phyloP scores from a whole-genome alignment of 495 filamentous ascomycete species.

The Penicillium lividum region DNA sequence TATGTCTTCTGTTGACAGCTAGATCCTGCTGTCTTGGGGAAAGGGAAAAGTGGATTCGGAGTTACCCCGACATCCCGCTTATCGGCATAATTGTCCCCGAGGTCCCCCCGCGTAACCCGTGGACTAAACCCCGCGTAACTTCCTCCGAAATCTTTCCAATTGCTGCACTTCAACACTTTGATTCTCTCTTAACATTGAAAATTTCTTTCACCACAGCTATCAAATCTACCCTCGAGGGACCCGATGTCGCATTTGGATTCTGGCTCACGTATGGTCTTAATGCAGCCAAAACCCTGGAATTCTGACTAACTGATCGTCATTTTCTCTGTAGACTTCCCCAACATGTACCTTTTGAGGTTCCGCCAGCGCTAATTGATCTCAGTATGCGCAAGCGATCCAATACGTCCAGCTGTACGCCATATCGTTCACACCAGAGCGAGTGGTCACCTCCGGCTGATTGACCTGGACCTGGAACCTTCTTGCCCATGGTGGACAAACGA shows the following conservation, averaged over 20 bases:
- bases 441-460: too few relatives aligned
- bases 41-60: not conserved
- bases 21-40: too few relatives aligned
- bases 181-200: conserved; percentile 5
- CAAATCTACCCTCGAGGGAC: conserved; percentile 18
- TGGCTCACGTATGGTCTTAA: conserved; percentile 36
- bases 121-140: not conserved
- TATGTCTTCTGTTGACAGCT: too few relatives aligned
- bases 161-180: not conserved
- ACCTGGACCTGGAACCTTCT: too few relatives aligned
- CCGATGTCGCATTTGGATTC: conserved; percentile 32
- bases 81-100: conserved; percentile 2
- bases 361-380: too few relatives aligned
- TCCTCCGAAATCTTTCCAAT: not conserved
- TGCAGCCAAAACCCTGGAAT: conserved; percentile 1
- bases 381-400: too few relatives aligned
- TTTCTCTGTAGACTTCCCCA: conserved; percentile 29
- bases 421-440: too few relatives aligned
- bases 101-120: not conserved
- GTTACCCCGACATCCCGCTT: conserved; percentile 2
- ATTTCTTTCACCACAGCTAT: conserved; percentile 33
- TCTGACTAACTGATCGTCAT: not conserved
- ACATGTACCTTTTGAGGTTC: too few relatives aligned
- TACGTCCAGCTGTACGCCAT: too few relatives aligned
- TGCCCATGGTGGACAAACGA: too few relatives aligned